Percentiles rank a stretch among this genome's conserved stretches.
Conservation (phyloP, 2,329 filamentous ascomycete genomes). For the Pyricularia sp. region DNA sequence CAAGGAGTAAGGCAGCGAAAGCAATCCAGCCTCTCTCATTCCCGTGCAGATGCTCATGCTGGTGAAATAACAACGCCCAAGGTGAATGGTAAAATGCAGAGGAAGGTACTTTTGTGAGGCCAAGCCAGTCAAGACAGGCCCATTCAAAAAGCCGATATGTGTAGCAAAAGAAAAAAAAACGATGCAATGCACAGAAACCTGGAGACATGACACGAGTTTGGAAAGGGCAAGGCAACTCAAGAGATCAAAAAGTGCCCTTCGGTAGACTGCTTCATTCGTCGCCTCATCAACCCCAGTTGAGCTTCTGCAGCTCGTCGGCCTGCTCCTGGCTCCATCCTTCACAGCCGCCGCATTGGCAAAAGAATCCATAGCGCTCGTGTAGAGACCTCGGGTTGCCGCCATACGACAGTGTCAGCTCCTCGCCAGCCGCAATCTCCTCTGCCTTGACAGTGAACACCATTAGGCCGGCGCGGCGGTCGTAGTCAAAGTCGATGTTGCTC, state of each 20-base stretch:
- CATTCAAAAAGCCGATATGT: not conserved
- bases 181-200: not conserved
- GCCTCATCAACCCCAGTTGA: constrained; percentile 1
- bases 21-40: no score
- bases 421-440: constrained; percentile 4
- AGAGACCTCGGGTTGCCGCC: constrained; percentile 10
- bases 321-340: constrained; percentile 5
- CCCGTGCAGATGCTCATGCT: no score
- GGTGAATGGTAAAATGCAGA: no score
- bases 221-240: not conserved
- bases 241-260: not conserved
- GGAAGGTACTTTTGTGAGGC: not conserved
- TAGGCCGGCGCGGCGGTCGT: constrained; percentile 17
- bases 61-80: no score
- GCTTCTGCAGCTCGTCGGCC: constrained; percentile 3
- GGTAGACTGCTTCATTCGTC: not conserved
- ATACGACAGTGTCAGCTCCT: constrained; percentile 13
- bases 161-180: not conserved
- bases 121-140: not conserved
- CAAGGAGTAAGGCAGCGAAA: not conserved
- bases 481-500: constrained; percentile 31
- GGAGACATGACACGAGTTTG: not conserved
- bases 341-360: constrained; percentile 11
- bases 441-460: constrained; percentile 27
- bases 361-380: constrained; percentile 11